Percentiles rank a stretch among this genome's conserved stretches.
Conservation (phyloP, 2,329 filamentous ascomycete genomes). For the Fusarium heterosporum region DNA sequence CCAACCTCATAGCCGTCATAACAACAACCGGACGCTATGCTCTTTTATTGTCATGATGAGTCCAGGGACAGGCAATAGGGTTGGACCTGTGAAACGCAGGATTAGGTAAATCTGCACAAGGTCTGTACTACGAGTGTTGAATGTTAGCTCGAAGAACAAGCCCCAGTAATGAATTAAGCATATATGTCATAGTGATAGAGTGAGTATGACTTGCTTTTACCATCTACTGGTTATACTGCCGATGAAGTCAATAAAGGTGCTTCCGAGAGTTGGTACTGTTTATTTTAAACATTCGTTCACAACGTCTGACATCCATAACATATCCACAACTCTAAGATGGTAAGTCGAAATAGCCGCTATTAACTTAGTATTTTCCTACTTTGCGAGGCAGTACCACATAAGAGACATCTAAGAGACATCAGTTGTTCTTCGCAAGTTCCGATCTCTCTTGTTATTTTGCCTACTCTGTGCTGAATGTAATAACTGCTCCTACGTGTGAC, state of each 20-base stretch:
- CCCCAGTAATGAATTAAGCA: not conserved
- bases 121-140: not conserved
- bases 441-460: no score
- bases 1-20: not conserved
- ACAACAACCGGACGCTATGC: not conserved
- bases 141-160: not conserved
- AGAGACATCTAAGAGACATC: not conserved
- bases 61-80: not conserved
- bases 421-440: no score
- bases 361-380: no score
- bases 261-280: not conserved
- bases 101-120: not conserved
- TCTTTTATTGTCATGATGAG: not conserved
- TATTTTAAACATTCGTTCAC: not conserved
- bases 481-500: not conserved
- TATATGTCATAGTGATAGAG: not conserved
- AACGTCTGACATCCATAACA: no score
- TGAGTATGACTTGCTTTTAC: not conserved
- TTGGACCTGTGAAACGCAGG: not conserved
- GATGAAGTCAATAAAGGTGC: not conserved
- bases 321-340: no score
- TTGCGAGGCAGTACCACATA: not conserved
- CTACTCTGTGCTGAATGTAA: not conserved
- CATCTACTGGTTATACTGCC: not conserved
- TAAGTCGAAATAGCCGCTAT: no score